Percentiles rank a stretch among this genome's conserved stretches.
These are phyloP conservation scores for Cercospora brassicicola DNA, from an alignment of 2,329 filamentous ascomycete species.

Conservation along the genomic window DNA sequence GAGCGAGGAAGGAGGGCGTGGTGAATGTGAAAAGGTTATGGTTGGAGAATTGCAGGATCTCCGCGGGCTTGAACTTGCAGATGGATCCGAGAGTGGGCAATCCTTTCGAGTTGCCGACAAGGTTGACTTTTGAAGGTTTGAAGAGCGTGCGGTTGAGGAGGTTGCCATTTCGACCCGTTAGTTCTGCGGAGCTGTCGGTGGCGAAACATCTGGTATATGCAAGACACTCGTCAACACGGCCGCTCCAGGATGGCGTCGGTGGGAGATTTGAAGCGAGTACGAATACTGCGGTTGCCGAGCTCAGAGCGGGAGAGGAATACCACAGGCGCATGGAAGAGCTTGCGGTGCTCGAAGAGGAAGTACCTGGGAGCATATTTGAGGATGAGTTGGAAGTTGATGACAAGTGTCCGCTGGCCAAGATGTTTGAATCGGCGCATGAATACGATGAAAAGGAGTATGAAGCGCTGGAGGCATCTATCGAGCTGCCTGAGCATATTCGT, in stretches of 20 bases:
- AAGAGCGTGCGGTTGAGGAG: conserved; percentile 47
- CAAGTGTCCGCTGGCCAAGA: conserved; percentile 3
- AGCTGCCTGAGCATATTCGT: conserved; percentile 14
- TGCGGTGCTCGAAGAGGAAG: not conserved
- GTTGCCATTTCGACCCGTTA: conserved; percentile 34
- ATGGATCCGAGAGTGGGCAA: conserved; percentile 5
- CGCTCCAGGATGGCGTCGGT: conserved; percentile 31
- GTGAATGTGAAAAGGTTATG: conserved; percentile 45
- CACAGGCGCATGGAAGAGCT: conserved; percentile 17
- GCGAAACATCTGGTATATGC: not conserved
- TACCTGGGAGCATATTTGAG: not conserved
- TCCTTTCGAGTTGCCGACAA: conserved; percentile 28
- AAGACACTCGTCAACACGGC: not conserved
- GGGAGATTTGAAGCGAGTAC: conserved; percentile 29
- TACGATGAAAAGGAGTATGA: conserved; percentile 30
- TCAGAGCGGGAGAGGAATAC: conserved; percentile 19
- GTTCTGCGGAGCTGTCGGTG: not conserved
- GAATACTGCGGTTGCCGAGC: conserved; percentile 19
- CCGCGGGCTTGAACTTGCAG: conserved; percentile 27
- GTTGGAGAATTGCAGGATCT: conserved; percentile 48
- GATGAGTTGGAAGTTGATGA: not conserved
- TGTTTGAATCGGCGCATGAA: conserved; percentile 14
- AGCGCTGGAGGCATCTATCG: conserved; percentile 15
- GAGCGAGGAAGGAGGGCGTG: conserved; percentile 30
- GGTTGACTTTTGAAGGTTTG: conserved; percentile 37